Evolutionary conservation across 2,329 filamentous ascomycete species (phyloP).

Genomic region (Ophiocordyceps camponoti-saundersi): DNA sequence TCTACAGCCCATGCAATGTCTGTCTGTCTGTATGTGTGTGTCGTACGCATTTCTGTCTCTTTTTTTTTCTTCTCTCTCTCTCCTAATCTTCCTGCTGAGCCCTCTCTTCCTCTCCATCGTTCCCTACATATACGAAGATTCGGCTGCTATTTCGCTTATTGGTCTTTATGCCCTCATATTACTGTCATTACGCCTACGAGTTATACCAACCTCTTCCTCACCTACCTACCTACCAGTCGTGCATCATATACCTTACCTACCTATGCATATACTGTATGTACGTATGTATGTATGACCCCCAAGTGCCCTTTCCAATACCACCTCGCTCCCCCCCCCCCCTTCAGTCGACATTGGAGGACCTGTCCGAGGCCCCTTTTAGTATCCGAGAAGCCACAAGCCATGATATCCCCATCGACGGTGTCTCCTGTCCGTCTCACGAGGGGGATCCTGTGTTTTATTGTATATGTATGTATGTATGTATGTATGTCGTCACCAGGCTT

Average conservation of each 20-base stretch:
- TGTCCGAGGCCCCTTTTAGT: neutral
- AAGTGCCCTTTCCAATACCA: neutral
- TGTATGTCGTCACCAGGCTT: no score
- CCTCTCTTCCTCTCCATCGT: neutral
- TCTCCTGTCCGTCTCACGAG: neutral
- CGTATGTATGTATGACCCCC: neutral
- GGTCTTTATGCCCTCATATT: neutral
- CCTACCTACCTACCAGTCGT: neutral
- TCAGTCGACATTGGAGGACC: neutral
- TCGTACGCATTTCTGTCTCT: neutral
- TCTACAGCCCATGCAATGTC: neutral
- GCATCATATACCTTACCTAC: neutral
- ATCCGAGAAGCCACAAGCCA: neutral
- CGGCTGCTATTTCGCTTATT: neutral
- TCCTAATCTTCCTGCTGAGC: neutral
- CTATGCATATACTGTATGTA: neutral
- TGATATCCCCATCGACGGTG: neutral
- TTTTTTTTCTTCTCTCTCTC: no score
- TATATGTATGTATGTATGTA: no score
- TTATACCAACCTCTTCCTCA: neutral
- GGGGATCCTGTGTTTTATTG: no score
- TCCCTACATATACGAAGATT: neutral
- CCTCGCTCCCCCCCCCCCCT: neutral
- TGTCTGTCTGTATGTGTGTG: neutral
- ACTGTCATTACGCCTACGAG: neutral